phyloP scores from a whole-genome alignment of 2,329 filamentous ascomycete genomes.

The Aspergillus calidoustus region DNA sequence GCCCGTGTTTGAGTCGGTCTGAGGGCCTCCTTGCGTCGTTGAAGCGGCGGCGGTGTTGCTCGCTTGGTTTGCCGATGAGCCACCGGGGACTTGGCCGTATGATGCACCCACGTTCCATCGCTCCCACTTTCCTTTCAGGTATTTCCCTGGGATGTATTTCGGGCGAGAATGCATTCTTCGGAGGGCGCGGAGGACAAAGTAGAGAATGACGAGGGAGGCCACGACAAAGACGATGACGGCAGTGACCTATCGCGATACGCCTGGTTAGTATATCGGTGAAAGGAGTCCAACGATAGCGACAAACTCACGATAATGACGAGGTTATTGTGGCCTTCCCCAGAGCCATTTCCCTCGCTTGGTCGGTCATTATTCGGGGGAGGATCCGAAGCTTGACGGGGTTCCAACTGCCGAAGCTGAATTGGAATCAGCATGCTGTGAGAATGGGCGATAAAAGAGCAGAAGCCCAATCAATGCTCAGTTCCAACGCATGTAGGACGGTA shows the following conservation, averaged over 20 bases:
- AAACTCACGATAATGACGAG: constrained; percentile 38
- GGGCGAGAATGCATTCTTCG: constrained; percentile 52
- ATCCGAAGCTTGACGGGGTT: constrained; percentile 21
- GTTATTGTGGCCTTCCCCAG: constrained; percentile 24
- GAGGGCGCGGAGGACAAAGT: constrained; percentile 47
- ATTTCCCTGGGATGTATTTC: constrained; percentile 56
- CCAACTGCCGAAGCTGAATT: constrained; percentile 22
- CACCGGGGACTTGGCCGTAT: constrained; percentile 46
- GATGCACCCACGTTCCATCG: constrained; percentile 52
- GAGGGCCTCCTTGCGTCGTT: constrained; percentile 32
- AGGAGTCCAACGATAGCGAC: neutral
- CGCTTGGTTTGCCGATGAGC: constrained; percentile 23
- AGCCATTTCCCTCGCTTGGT: neutral
- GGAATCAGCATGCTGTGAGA: constrained; percentile 29
- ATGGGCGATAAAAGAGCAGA: constrained; percentile 16
- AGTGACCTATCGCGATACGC: constrained; percentile 26
- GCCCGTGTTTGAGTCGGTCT: constrained; percentile 35
- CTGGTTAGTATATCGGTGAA: constrained; percentile 15
- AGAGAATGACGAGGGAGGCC: constrained; percentile 35
- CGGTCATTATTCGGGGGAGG: neutral
- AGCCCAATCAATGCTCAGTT: constrained; percentile 16
- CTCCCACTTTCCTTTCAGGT: constrained; percentile 57
- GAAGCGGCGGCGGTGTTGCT: constrained; percentile 34
- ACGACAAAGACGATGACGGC: constrained; percentile 38
- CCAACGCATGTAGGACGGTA: constrained; percentile 6